A percentile compares a stretch with the other conserved stretches of the same genome.
Conservation (phyloP, 345 rosid genomes). For the Salix dunnii region DNA sequence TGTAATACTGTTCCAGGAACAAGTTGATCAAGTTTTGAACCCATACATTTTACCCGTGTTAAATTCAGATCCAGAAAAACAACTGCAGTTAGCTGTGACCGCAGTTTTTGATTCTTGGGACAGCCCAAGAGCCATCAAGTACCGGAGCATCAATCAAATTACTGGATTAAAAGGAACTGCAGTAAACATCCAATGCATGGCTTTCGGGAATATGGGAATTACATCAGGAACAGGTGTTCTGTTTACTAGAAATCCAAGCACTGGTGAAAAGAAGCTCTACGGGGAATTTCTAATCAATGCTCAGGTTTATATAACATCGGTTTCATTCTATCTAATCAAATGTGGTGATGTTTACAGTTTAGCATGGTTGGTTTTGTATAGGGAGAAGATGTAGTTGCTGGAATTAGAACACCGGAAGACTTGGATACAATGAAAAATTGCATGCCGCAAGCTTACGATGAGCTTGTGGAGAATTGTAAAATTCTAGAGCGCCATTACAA, state of each 20-base stretch:
- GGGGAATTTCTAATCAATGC: conserved; percentile 94
- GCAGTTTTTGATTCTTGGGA: conserved; percentile 98
- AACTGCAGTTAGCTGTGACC: conserved; percentile 56
- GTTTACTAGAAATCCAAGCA: conserved; percentile 93
- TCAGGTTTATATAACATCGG: conserved; percentile 48
- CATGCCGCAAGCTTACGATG: conserved; percentile 80
- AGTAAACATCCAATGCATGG: conserved; percentile 92
- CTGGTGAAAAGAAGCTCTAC: conserved; percentile 80
- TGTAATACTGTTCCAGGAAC: neutral
- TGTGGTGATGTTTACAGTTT: neutral
- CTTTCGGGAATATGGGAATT: conserved; percentile 91
- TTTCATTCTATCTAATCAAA: neutral
- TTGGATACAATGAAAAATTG: conserved; percentile 63
- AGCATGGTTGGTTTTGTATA: conserved; percentile 23
- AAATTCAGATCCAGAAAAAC: conserved; percentile 66
- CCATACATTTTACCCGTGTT: neutral
- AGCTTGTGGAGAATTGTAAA: conserved; percentile 80
- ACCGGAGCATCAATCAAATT: conserved; percentile 83
- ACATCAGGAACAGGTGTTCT: conserved; percentile 94
- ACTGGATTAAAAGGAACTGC: conserved; percentile 88
- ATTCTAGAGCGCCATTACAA: conserved; percentile 84
- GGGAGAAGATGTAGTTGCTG: conserved; percentile 99
- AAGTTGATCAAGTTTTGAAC: neutral
- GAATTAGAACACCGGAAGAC: conserved; percentile 90
- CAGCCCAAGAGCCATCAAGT: conserved; percentile 76